A percentile compares a stretch with the other conserved stretches of the same genome.
Conservation (phyloP, 2,329 filamentous ascomycete species). For the Eutypa lata region DNA sequence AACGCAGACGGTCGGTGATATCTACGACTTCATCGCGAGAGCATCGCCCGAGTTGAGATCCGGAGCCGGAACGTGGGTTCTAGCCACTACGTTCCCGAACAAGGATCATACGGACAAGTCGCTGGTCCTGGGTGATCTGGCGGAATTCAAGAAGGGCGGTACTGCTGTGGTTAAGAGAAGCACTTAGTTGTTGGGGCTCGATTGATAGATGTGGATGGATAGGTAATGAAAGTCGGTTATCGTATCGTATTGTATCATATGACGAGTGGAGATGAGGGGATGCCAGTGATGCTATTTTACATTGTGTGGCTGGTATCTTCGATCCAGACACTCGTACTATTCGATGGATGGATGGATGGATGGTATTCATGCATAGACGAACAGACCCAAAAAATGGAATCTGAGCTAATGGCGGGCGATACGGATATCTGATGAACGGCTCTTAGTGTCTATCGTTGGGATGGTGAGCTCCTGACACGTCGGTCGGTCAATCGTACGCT, state of each 20-base stretch:
- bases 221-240: neutral
- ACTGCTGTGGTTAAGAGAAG: slow-evolving; percentile 60
- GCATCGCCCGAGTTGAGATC: slow-evolving; percentile 54
- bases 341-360: neutral
- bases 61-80: slow-evolving; percentile 65
- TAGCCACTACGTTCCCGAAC: slow-evolving; percentile 80
- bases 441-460: no score
- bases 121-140: slow-evolving; percentile 55
- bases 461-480: no score
- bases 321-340: neutral
- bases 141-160: slow-evolving; percentile 64
- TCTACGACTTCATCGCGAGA: slow-evolving; percentile 72
- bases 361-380: neutral
- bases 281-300: no score
- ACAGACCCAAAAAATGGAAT: no score
- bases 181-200: slow-evolving; percentile 9
- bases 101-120: slow-evolving; percentile 72
- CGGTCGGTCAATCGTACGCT: neutral
- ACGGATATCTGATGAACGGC: no score
- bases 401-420: no score
- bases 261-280: neutral
- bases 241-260: neutral
- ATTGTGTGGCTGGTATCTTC: neutral
- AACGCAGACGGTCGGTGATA: slow-evolving; percentile 71
- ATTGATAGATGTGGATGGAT: slow-evolving; percentile 7